A percentile compares a stretch with the other conserved stretches of the same genome.
These are phyloP conservation scores for Stachybotrys chlorohalonatus DNA, from an alignment of 2,329 filamentous ascomycete genomes.

Conservation along the genomic window DNA sequence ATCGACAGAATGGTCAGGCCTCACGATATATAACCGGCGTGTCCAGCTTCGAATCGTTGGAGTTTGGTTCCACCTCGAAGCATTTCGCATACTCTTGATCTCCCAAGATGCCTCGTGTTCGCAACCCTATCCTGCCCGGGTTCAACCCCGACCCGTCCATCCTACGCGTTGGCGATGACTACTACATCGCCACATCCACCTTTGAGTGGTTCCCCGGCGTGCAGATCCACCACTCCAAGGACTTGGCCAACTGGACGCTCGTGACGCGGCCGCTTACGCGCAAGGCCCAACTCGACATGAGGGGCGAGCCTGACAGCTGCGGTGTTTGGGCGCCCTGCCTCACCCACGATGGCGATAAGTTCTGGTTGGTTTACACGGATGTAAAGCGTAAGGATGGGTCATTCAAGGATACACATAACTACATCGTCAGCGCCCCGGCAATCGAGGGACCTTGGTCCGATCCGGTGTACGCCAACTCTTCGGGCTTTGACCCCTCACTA, in stretches of 20 bases:
- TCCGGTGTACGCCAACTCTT: slow-evolving; percentile 49
- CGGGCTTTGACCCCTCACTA: slow-evolving; percentile 52
- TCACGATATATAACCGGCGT: background rate
- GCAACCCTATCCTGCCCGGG: slow-evolving; percentile 47
- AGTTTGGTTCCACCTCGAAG: background rate
- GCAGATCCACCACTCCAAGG: slow-evolving; percentile 44
- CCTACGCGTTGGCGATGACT: slow-evolving; percentile 40
- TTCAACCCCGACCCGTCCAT: slow-evolving; percentile 49
- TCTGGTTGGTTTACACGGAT: slow-evolving; percentile 57
- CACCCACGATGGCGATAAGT: slow-evolving; percentile 48
- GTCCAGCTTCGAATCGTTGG: background rate
- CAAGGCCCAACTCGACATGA: slow-evolving; percentile 45
- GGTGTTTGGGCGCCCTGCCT: slow-evolving; percentile 59
- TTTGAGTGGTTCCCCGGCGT: slow-evolving; percentile 48
- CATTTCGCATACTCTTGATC: too few species aligned
- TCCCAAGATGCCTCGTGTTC: slow-evolving; percentile 33
- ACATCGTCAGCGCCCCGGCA: slow-evolving; percentile 44
- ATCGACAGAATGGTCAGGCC: background rate
- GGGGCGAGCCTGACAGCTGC: slow-evolving; percentile 50
- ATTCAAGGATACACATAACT: slow-evolving; percentile 57
- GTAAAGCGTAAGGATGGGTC: slow-evolving; percentile 59
- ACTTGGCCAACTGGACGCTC: slow-evolving; percentile 44
- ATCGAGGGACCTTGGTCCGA: slow-evolving; percentile 56
- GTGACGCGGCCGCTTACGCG: slow-evolving; percentile 36
- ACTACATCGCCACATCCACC: slow-evolving; percentile 47